Evolutionary conservation across 1,139 yeast genomes (phyloP).

Genomic region (Lodderomyces metapsilosis): DNA sequence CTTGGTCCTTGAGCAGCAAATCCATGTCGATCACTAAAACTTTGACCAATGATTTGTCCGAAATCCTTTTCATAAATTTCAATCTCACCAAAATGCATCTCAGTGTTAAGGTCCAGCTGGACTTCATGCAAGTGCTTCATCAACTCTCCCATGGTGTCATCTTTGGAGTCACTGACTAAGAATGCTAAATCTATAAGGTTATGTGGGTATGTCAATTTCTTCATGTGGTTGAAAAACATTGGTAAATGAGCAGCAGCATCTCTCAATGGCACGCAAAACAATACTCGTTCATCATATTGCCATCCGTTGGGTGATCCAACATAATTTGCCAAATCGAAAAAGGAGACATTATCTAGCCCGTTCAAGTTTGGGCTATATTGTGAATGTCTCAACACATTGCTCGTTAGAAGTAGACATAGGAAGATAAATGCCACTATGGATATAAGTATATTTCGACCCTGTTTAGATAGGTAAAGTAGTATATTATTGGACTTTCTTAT

Average conservation of each 20-base stretch:
- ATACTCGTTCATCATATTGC: slow-evolving; percentile 53
- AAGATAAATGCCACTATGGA: not conserved
- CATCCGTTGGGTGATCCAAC: slow-evolving; percentile 50
- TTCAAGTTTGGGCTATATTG: slow-evolving; percentile 25
- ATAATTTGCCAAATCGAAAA: slow-evolving; percentile 46
- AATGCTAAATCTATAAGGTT: slow-evolving; percentile 56
- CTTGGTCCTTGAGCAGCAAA: slow-evolving; percentile 57
- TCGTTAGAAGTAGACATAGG: not conserved
- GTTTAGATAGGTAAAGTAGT: not conserved
- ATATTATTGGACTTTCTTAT: slow-evolving; percentile 4
- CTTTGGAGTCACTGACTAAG: slow-evolving; percentile 56
- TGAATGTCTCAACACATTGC: not conserved
- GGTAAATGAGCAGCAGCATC: slow-evolving; percentile 65
- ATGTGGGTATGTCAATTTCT: slow-evolving; percentile 57
- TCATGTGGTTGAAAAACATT: slow-evolving; percentile 59
- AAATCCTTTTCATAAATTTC: slow-evolving; percentile 55
- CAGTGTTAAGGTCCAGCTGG: slow-evolving; percentile 41
- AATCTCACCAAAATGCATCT: slow-evolving; percentile 52
- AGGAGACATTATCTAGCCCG: slow-evolving; percentile 31
- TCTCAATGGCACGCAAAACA: slow-evolving; percentile 59
- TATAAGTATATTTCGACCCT: slow-evolving; percentile 2
- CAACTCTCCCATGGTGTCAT: slow-evolving; percentile 54
- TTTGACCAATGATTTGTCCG: slow-evolving; percentile 53
- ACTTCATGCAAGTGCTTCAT: slow-evolving; percentile 40
- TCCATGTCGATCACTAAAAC: slow-evolving; percentile 52